Evolutionary conservation across 805 yeast species (phyloP).

Genomic region (Priceomyces castillae): DNA sequence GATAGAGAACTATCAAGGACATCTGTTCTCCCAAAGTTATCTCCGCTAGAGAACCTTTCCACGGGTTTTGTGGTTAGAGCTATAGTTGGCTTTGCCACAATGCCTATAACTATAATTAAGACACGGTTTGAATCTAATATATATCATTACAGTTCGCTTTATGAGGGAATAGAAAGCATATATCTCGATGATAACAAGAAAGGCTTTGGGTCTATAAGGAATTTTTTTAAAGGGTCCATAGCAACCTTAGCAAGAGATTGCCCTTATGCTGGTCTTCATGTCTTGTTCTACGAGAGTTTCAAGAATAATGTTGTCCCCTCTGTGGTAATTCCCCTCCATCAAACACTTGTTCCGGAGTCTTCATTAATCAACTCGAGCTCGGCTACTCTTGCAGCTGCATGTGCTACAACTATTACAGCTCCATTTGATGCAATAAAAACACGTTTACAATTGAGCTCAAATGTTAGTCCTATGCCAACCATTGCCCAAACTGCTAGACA

Average conservation of each 20-base stretch:
- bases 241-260: slow-evolving; percentile 90
- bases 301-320: slow-evolving; percentile 55
- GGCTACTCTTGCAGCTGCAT: slow-evolving; percentile 75
- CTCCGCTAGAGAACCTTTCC: slow-evolving; percentile 63
- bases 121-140: slow-evolving; percentile 84
- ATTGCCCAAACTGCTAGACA: slow-evolving; percentile 42
- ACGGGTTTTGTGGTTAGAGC: slow-evolving; percentile 82
- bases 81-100: slow-evolving; percentile 77
- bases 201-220: slow-evolving; percentile 42
- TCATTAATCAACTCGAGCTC: slow-evolving; percentile 66
- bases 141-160: slow-evolving; percentile 64
- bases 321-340: slow-evolving; percentile 10
- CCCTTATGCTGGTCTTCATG: slow-evolving; percentile 94
- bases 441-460: slow-evolving; percentile 66
- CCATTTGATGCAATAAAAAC: slow-evolving; percentile 96
- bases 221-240: slow-evolving; percentile 83
- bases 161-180: slow-evolving; percentile 58
- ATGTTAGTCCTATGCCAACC: slow-evolving; percentile 29
- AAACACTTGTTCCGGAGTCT: slow-evolving; percentile 28
- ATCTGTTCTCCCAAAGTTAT: slow-evolving; percentile 61
- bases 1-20: slow-evolving; percentile 5
- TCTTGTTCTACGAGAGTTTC: slow-evolving; percentile 75
- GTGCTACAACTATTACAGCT: slow-evolving; percentile 84
- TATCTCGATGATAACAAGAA: slow-evolving; percentile 26
- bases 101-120: slow-evolving; percentile 92